These are phyloP conservation scores for Aspergillus sp. DNA, from an alignment of 2,329 filamentous ascomycete genomes.

Conservation along the genomic window DNA sequence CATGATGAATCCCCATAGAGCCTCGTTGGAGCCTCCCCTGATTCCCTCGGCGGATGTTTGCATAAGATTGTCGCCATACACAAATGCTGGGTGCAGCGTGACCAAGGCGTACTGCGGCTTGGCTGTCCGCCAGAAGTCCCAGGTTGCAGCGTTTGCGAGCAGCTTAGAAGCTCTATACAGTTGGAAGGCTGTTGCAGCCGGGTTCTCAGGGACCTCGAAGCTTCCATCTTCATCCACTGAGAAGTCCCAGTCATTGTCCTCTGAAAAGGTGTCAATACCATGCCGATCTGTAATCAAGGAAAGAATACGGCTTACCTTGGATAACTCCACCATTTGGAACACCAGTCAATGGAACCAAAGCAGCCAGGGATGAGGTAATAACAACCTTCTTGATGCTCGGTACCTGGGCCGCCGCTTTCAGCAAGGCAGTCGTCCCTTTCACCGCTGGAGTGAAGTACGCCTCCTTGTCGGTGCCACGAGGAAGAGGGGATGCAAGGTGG, in stretches of 20 bases:
- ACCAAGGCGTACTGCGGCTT: conserved; percentile 24
- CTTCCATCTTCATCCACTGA: too few species aligned
- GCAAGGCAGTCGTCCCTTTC: conserved; percentile 19
- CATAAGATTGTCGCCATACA: conserved; percentile 22
- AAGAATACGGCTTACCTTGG: too few species aligned
- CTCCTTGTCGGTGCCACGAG: background rate
- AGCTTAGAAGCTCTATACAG: conserved; percentile 27
- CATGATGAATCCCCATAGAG: too few species aligned
- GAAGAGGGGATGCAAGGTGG: conserved; percentile 26
- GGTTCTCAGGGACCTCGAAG: too few species aligned
- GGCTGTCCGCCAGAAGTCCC: conserved; percentile 16
- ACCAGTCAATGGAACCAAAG: conserved; percentile 19
- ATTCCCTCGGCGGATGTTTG: conserved; percentile 19
- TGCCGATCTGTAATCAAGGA: too few species aligned
- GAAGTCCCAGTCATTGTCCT: too few species aligned
- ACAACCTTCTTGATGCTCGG: conserved; percentile 25
- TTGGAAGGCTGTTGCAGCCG: background rate
- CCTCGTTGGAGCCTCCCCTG: background rate
- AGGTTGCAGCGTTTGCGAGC: conserved; percentile 22
- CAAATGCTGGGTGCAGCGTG: conserved; percentile 23
- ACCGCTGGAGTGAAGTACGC: conserved; percentile 23
- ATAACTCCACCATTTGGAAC: conserved; percentile 10
- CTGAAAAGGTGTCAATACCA: too few species aligned
- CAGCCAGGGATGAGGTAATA: conserved; percentile 21
- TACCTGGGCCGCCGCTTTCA: conserved; percentile 19